Percentiles rank a stretch among this genome's conserved stretches.
phyloP scores from a whole-genome alignment of 441 rosid species.

The Pelargonium australe region DNA sequence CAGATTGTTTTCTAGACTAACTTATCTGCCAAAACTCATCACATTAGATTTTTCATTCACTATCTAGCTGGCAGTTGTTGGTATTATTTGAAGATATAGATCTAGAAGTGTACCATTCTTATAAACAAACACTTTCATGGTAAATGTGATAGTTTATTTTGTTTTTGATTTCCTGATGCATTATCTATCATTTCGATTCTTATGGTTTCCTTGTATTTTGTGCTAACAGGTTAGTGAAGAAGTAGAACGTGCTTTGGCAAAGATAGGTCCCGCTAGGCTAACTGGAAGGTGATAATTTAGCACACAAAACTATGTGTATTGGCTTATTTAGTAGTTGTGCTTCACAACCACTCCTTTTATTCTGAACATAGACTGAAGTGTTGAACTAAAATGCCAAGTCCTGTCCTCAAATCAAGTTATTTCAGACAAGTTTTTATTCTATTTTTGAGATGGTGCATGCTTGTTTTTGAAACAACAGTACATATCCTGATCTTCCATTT shows the following conservation, averaged over 20 bases:
- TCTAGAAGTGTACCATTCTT: neutral
- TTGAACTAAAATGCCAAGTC: no score
- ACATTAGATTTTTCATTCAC: neutral
- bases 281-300: constrained; percentile 51
- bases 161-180: neutral
- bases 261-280: constrained; percentile 82
- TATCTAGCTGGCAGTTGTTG: neutral
- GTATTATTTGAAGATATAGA: neutral
- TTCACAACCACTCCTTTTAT: no score
- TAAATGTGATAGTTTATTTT: neutral
- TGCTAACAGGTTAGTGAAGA: constrained; percentile 88
- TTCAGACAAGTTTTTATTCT: no score
- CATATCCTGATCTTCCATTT: no score
- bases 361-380: no score
- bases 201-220: constrained; percentile 17
- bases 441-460: no score
- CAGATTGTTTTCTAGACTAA: neutral
- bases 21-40: neutral
- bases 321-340: no score
- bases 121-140: neutral
- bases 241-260: constrained; percentile 98
- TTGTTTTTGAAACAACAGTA: no score
- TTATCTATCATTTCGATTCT: constrained; percentile 3
- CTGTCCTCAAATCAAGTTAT: no score
- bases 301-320: constrained; percentile 1